phyloP scores from a whole-genome alignment of 768 basidiomycete species.

The Russula brevipes region DNA sequence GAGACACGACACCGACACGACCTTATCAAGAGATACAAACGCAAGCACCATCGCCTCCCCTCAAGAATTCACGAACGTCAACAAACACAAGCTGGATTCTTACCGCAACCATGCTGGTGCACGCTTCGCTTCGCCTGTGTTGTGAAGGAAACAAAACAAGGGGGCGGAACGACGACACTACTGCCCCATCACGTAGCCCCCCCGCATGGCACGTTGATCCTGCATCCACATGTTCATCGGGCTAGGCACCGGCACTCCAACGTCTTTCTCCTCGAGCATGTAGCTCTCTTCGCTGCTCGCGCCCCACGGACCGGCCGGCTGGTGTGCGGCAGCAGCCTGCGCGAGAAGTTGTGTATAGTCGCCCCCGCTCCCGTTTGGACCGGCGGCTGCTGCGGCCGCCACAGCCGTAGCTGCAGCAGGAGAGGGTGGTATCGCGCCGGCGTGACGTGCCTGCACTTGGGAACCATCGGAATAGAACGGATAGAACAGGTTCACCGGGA shows the following conservation, averaged over 20 bases:
- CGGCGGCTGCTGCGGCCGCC: neutral
- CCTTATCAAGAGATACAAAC: neutral
- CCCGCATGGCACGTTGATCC: slow-evolving; percentile 18
- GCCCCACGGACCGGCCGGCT: slow-evolving; percentile 49
- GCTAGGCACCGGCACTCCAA: slow-evolving; percentile 8
- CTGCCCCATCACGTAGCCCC: slow-evolving; percentile 14
- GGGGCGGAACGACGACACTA: neutral
- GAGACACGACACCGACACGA: neutral
- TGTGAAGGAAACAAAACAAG: neutral
- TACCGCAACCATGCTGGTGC: neutral
- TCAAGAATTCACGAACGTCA: neutral
- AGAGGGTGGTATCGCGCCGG: slow-evolving; percentile 16
- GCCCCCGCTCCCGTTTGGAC: slow-evolving; percentile 9
- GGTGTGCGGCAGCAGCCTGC: slow-evolving; percentile 46
- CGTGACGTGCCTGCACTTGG: slow-evolving; percentile 23
- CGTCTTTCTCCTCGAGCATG: slow-evolving; percentile 63
- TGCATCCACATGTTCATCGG: slow-evolving; percentile 18
- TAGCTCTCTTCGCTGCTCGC: slow-evolving; percentile 57
- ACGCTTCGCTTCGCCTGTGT: neutral
- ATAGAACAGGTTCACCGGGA: slow-evolving; percentile 68
- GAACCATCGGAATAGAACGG: slow-evolving; percentile 66
- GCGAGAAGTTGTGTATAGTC: slow-evolving; percentile 55
- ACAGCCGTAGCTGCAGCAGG: slow-evolving; percentile 4
- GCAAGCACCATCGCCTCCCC: neutral
- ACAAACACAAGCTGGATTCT: no score